Evolutionary conservation across 768 basidiomycete genomes (phyloP), one percentile per base, ranked within the genome.

Genomic region (Nevesoporus exiguus): DNA sequence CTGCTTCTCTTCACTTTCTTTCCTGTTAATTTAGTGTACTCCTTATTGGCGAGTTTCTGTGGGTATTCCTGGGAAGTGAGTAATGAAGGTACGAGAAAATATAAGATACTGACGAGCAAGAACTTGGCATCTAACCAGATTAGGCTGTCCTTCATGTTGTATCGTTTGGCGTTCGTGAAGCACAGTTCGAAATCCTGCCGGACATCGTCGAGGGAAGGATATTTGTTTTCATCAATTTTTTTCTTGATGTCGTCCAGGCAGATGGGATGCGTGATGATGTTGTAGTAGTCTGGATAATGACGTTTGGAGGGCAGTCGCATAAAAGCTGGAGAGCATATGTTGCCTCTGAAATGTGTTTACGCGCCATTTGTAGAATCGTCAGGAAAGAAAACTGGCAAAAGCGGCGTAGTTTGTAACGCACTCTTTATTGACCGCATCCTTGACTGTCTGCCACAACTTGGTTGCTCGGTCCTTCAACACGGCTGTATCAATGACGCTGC

Each of bases 231-330:
- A 43, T 88, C 85, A 25, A 94, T 77, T 63, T 82, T 80, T 62
- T 82, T 80, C 78, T 92, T 92, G 74, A 97, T 93, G 59, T 95
- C 91, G 41, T 92, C 88, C 47, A 97, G 76, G 25, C 90, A 85
- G 61, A 97, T 91, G 29, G 95, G 94, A 24, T 81, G 76, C 61
- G 83, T 76, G 66, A 95, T 96, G 59, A 86, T 56, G 22, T 71
- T 66, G 71, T 95, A 97, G 73, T 98, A 98, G 74, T 95, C 93
- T 37, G 92, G 82, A 71, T 90, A 92, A 53, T 76, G 75, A 53
- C 83, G 80, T 71, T 85, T 88, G 41, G 83, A 78, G 19, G 88
- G 88, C 59, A 84, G 79, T 54, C 79, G 80, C 64, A 86, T 67
- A 70, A 92, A 93, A 62, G 81, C 82, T 56, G 74, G 58, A 24